Evolutionary conservation across 129 eudicot species (phyloP).

Genomic region (Flaveria brownii): DNA sequence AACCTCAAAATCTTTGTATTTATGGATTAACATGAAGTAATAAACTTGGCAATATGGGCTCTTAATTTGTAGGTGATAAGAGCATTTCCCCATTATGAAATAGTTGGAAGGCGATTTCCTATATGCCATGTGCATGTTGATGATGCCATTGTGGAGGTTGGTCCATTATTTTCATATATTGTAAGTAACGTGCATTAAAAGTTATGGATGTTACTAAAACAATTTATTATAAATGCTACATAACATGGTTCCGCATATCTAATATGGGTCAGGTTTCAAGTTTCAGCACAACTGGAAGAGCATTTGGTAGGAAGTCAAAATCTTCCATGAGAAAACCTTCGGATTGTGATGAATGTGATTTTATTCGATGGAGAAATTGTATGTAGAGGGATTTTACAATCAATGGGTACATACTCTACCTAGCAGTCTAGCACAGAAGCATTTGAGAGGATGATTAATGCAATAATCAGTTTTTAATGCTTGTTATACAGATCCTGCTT

Average conservation of each 20-base stretch:
- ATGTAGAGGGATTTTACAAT: conserved; percentile 62
- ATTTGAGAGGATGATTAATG: conserved; percentile 9
- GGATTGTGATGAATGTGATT: conserved; percentile 49
- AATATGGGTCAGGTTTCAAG: conserved; percentile 59
- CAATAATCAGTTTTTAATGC: background rate
- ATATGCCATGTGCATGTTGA: conserved; percentile 68
- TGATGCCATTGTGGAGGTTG: conserved; percentile 60
- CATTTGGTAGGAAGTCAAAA: conserved; percentile 43
- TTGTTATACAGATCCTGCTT: background rate
- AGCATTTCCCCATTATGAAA: conserved; percentile 53
- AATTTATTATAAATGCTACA: background rate
- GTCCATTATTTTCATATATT: conserved; percentile 22
- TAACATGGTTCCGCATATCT: conserved; percentile 25
- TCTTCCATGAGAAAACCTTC: too few relatives aligned
- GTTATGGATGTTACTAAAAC: background rate
- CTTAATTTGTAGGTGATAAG: conserved; percentile 45
- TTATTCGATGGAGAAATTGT: conserved; percentile 65
- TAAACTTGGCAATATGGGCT: background rate
- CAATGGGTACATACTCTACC: conserved; percentile 51
- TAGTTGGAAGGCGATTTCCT: conserved; percentile 70
- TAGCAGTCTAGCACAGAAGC: conserved; percentile 25
- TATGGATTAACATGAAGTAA: background rate
- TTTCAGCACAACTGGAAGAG: conserved; percentile 56
- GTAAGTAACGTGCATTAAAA: background rate
- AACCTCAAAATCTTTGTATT: background rate